These are phyloP conservation scores for Exophiala viscosa DNA, from an alignment of 2,329 filamentous ascomycete genomes.

Conservation along the genomic window DNA sequence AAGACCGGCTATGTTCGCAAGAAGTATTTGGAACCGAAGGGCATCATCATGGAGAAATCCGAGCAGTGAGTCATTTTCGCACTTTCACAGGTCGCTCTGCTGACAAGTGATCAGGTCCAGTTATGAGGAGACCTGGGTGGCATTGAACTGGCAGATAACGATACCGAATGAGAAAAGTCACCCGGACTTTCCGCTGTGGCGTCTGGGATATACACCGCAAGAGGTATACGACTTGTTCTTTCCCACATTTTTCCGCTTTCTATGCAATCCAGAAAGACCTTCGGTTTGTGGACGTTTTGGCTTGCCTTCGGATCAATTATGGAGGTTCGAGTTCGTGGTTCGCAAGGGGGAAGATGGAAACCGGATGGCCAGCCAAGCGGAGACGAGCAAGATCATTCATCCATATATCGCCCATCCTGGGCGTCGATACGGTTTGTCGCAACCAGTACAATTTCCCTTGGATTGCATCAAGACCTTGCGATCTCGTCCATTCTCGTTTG, in stretches of 20 bases:
- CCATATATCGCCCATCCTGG: slow-evolving; percentile 31
- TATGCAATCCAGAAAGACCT: slow-evolving; percentile 29
- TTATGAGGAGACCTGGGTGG: slow-evolving; percentile 34
- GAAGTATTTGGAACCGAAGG: slow-evolving; percentile 31
- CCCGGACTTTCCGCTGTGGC: slow-evolving; percentile 32
- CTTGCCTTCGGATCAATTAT: slow-evolving; percentile 29
- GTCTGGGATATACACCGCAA: slow-evolving; percentile 29
- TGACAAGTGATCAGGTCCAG: slow-evolving; percentile 18
- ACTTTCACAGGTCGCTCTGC: not conserved
- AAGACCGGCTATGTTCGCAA: slow-evolving; percentile 35
- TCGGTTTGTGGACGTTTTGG: slow-evolving; percentile 33
- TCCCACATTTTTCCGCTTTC: slow-evolving; percentile 31
- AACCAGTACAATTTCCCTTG: slow-evolving; percentile 23
- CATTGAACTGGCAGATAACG: slow-evolving; percentile 30
- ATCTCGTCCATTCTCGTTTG: slow-evolving; percentile 29
- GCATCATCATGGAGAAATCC: slow-evolving; percentile 24
- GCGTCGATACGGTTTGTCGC: slow-evolving; percentile 27
- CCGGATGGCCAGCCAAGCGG: slow-evolving; percentile 29
- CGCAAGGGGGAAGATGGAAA: slow-evolving; percentile 31
- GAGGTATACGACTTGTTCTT: slow-evolving; percentile 33
- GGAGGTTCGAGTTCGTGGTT: slow-evolving; percentile 38
- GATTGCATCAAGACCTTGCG: slow-evolving; percentile 31
- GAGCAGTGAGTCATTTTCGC: slow-evolving; percentile 16
- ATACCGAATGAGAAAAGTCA: slow-evolving; percentile 30
- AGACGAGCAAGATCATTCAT: slow-evolving; percentile 28